Evolutionary conservation across 1,284 basidiomycete species (phyloP).

Genomic region (Ustilago shanxiensis): DNA sequence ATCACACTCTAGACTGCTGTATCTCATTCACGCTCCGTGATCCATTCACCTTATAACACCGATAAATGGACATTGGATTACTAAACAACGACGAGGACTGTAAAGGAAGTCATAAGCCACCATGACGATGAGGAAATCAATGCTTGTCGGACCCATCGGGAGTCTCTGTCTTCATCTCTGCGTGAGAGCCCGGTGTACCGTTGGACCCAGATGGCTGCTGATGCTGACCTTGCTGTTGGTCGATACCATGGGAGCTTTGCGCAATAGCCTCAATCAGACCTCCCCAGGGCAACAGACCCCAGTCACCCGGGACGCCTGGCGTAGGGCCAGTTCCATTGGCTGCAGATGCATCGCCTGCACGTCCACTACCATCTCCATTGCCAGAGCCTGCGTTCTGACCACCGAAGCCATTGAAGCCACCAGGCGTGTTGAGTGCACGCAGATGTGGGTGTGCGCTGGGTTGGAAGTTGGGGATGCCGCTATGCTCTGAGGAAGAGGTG

Average conservation of each 20-base stretch:
- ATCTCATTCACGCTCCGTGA: not conserved
- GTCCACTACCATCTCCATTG: not conserved
- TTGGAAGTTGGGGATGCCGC: constrained; percentile 41
- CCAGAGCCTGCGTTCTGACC: constrained; percentile 8
- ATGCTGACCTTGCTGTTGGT: constrained; percentile 22
- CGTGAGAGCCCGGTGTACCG: constrained; percentile 27
- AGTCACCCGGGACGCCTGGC: constrained; percentile 28
- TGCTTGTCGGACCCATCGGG: constrained; percentile 40
- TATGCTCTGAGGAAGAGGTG: constrained; percentile 29
- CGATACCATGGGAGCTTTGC: constrained; percentile 50
- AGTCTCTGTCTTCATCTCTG: constrained; percentile 41
- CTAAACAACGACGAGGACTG: not conserved
- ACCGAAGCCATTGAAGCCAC: constrained; percentile 25
- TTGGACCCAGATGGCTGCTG: constrained; percentile 25
- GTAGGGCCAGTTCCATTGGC: constrained; percentile 9
- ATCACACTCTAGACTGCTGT: constrained; percentile 23
- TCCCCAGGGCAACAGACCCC: constrained; percentile 58
- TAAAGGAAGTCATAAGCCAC: not conserved
- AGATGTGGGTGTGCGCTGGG: constrained; percentile 49
- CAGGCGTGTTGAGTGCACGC: constrained; percentile 37
- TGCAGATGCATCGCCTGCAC: not conserved
- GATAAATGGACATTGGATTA: not conserved
- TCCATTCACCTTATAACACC: not conserved
- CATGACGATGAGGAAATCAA: not conserved
- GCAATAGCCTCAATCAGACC: constrained; percentile 61